Base-by-base conservation (phyloP, 768 basidiomycete species). In the Leucogyrophana mollusca region DNA sequence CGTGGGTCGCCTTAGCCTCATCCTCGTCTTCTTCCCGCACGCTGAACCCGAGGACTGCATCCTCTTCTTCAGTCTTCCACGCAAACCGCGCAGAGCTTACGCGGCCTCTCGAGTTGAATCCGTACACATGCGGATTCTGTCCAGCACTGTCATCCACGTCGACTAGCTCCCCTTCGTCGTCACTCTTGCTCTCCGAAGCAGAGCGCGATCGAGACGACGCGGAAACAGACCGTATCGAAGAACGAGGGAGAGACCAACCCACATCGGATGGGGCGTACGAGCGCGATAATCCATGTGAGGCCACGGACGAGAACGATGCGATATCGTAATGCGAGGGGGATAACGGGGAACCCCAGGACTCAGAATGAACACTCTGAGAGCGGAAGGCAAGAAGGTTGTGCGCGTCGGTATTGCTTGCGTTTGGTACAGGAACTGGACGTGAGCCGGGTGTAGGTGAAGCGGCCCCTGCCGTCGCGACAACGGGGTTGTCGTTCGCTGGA, bases 201-300 rank as follows among this genome's bases (percentile, higher is more conserved):
- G 50, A 51, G 22, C 52, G 44, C 7, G 67, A 65, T 13, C 44
- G 44, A 1, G 58, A 72, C 53, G 65, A 43, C 10, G 67, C 68
- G 30, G 69, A 73, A 24, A 62, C 62, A 9, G 71, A 76, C 48
- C 74, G 68, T 39, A 81, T 48, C 1, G 79, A 80, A 20, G 80
- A 81, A 25, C 73, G 71, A 18, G 78, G 79, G 35, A 79, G 69
- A 11, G 77, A 78, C 79, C 80, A 81, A 18, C 70, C 77, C 23
- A 67, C 62, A 18, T 59, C 52, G 56, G 45, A 34, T 38, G 7
- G 49, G 13, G 62, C 53, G 48, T 57, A 56, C 24, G 62, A 64
- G 6, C 53, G 40, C 25, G 52, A 57, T 20, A 43, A 45, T 13
- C 27, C 13, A 56, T n/a, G 49, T 48, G 55, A 54, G 33, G 49